phyloP scores from a whole-genome alignment of 2,329 filamentous ascomycete species.

The Colletotrichum tamarilloi region DNA sequence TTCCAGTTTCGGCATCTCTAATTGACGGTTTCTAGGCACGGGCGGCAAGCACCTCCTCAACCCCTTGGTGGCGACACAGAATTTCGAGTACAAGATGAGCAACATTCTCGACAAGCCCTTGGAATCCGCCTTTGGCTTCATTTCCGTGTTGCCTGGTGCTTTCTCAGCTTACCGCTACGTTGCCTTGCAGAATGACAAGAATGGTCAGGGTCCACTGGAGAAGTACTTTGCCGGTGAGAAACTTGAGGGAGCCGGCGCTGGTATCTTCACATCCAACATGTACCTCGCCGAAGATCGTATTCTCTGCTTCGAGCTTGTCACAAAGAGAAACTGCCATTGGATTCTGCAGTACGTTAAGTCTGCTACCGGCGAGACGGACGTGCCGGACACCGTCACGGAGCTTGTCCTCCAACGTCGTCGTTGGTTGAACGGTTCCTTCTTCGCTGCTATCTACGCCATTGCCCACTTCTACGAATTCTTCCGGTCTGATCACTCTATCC shows the following conservation, averaged over 20 bases:
- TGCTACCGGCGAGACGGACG: conserved; percentile 95
- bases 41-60: conserved; percentile 90
- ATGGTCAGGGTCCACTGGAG: conserved; percentile 89
- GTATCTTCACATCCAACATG: conserved; percentile 99
- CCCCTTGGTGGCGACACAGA: conserved; percentile 93
- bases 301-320: conserved; percentile 97
- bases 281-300: conserved; percentile 99
- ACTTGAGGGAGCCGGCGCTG: conserved; percentile 88
- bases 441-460: conserved; percentile 94
- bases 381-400: conserved; percentile 92
- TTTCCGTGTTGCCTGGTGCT: conserved; percentile 94
- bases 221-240: conserved; percentile 98
- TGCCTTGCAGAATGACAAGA: conserved; percentile 96
- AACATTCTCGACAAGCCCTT: conserved; percentile 98
- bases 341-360: conserved; percentile 99
- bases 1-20: too few species aligned
- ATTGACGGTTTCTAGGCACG: conserved; percentile 45
- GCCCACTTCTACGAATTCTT: conserved; percentile 97
- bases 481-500: conserved; percentile 87
- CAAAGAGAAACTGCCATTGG: conserved; percentile 97
- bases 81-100: conserved; percentile 99
- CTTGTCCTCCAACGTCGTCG: conserved; percentile 94
- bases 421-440: conserved; percentile 99
- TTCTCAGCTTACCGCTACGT: conserved; percentile 98
- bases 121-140: conserved; percentile 97